Base-by-base conservation (phyloP, 495 filamentous ascomycete species). In the Trichoderma parareesei region DNA sequence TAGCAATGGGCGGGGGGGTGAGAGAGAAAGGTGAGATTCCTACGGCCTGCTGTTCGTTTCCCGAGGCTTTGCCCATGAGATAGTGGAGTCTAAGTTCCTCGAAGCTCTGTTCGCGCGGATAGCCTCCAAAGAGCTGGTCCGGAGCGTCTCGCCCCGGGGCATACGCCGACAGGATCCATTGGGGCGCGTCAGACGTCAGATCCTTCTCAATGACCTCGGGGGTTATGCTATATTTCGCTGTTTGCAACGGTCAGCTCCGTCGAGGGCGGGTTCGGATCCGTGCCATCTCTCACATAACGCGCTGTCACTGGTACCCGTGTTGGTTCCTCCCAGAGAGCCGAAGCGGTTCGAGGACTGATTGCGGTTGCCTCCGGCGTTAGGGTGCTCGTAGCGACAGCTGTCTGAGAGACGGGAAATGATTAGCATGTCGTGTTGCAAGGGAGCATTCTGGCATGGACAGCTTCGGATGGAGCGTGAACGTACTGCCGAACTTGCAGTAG, bases 141-240 rank as follows among this genome's bases (percentile, higher is more conserved):
- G 92, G 92, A 2, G 87, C 86, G 63, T 90, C 82, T 67, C 76
- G 79, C 5, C 84, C 86, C 0, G 92, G 91, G 6, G 84, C 88
- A 73, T 93, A 97, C 44, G 85, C 81, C 0, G 92, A 95, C n/a
- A 96, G 82, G 13, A 91, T 82, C 89, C 91, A 97, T 79, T 80
- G 71, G 44, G 92, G 92, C 20, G 81, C 83, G 63, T 92, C 89
- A 40, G 78, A 74, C 1, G 77, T 81, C n/a, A 95, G 76, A 67
- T 95, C 91, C 14, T 66, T 65, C 59, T 81, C 80, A 69, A 95
- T 88, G 7, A 71, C 72, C 0, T 81, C 83, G 49, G 74, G 76
- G 38, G 75, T 82, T 42, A 92, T 73, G 37, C 77, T 73, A 65
- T 81, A 85, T 2, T 78, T 81, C 11, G 67, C 70, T 69, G 57